phyloP scores from a whole-genome alignment of 2,329 filamentous ascomycete genomes.

The Ascosphaera pollenicola region DNA sequence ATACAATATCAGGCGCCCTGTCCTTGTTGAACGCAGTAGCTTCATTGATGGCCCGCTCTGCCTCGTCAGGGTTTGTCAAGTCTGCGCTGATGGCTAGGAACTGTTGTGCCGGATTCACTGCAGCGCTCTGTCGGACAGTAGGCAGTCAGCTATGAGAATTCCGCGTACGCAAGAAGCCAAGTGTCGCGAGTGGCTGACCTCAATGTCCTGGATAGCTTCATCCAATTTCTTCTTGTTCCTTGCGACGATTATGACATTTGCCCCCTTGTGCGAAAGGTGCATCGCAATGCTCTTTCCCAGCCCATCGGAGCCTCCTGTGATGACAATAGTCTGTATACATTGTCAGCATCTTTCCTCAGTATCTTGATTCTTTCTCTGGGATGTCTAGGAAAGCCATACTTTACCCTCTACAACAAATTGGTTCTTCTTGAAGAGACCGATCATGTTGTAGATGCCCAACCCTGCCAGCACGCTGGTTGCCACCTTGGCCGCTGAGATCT shows the following conservation, averaged over 20 bases:
- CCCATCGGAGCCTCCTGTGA: conserved; percentile 84
- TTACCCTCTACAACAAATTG: conserved; percentile 69
- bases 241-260: conserved; percentile 67
- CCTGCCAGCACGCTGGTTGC: no score
- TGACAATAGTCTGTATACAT: conserved; percentile 47
- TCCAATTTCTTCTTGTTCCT: conserved; percentile 57
- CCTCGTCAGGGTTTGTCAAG: conserved; percentile 48
- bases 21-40: conserved; percentile 60
- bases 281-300: conserved; percentile 61
- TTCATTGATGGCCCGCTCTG: conserved; percentile 45
- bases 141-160: no score
- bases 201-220: conserved; percentile 41
- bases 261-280: conserved; percentile 60
- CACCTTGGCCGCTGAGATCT: no score
- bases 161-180: no score
- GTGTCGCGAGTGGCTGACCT: conserved; percentile 22
- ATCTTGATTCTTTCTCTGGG: not conserved
- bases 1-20: conserved; percentile 56
- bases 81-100: conserved; percentile 76
- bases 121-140: conserved; percentile 29
- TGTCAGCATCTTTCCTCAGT: conserved; percentile 4
- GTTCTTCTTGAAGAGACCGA: conserved; percentile 31
- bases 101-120: conserved; percentile 45
- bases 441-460: conserved; percentile 12
- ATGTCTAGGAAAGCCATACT: conserved; percentile 26